phyloP scores from a whole-genome alignment of 2,329 filamentous ascomycete genomes.

The Hypoxylon sp. region DNA sequence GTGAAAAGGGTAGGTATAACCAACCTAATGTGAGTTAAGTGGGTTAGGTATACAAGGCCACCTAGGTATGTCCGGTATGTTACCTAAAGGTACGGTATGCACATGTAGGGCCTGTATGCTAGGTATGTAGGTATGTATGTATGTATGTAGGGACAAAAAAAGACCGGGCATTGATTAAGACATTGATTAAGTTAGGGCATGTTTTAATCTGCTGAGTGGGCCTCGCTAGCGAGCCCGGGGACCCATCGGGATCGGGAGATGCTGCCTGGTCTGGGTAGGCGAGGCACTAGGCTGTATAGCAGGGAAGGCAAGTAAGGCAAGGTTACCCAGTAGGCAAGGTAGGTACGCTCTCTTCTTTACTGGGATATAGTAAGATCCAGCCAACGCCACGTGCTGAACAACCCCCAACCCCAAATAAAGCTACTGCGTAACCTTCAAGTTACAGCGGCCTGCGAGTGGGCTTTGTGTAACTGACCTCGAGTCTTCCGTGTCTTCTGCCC shows the following conservation, averaged over 20 bases:
- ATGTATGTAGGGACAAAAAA: conserved; percentile 8
- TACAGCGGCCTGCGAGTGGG: conserved; percentile 20
- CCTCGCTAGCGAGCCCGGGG: conserved; percentile 14
- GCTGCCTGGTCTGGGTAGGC: conserved; percentile 21
- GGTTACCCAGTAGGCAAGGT: too few relatives aligned
- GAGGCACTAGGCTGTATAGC: too few relatives aligned
- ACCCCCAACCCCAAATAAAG: conserved; percentile 30
- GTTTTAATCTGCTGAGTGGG: conserved; percentile 17
- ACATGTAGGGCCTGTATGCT: conserved; percentile 6
- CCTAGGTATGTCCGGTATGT: conserved; percentile 1
- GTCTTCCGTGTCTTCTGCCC: conserved; percentile 21
- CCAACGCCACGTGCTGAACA: conserved; percentile 40
- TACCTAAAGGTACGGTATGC: conserved; percentile 1
- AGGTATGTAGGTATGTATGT: conserved; percentile 3
- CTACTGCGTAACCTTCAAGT: conserved; percentile 11
- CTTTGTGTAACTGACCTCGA: conserved; percentile 39
- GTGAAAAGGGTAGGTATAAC: not conserved
- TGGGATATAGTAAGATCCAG: conserved; percentile 37
- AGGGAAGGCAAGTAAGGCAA: too few relatives aligned
- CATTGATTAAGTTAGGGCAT: conserved; percentile 19
- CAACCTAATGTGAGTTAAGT: conserved; percentile 1
- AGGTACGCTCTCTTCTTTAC: conserved; percentile 15
- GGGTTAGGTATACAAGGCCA: not conserved
- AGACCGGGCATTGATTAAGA: conserved; percentile 20
- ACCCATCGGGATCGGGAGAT: conserved; percentile 24